Conservation (phyloP, 2,329 filamentous ascomycete genomes). For the Gyromitra esculenta region DNA sequence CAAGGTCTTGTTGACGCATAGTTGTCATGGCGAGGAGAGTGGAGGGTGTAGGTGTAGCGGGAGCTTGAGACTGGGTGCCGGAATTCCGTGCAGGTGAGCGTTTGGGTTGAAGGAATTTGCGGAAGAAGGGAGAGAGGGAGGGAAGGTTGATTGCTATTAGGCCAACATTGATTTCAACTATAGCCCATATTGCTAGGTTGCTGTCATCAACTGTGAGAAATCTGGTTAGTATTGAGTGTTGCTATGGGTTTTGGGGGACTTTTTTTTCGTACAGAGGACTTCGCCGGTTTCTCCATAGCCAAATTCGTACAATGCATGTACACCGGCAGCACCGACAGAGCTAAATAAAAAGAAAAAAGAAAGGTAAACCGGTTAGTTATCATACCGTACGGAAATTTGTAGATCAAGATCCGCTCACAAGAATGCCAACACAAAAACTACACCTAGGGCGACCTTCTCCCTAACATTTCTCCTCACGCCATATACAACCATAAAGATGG, state of each 20-base stretch:
- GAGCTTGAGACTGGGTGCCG: not conserved
- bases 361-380: not conserved
- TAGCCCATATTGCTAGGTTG: slow-evolving; percentile 31
- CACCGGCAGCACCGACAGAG: slow-evolving; percentile 24
- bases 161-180: slow-evolving; percentile 41
- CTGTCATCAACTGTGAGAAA: slow-evolving; percentile 4
- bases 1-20: not conserved
- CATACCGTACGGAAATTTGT: not conserved
- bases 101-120: slow-evolving; percentile 13
- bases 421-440: slow-evolving; percentile 33
- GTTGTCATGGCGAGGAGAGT: slow-evolving; percentile 17
- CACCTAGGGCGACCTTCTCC: slow-evolving; percentile 25
- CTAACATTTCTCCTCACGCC: slow-evolving; percentile 21
- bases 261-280: slow-evolving; percentile 13
- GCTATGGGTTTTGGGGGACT: not conserved
- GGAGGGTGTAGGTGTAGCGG: slow-evolving; percentile 21
- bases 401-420: slow-evolving; percentile 27
- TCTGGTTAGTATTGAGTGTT: not conserved
- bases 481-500: slow-evolving; percentile 31
- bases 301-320: slow-evolving; percentile 36
- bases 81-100: not conserved
- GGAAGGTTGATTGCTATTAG: slow-evolving; percentile 37
- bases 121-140: slow-evolving; percentile 32
- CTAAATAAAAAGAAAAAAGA: not conserved
- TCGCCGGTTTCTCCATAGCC: slow-evolving; percentile 18